Evolutionary conservation across 1,284 basidiomycete genomes (phyloP).

Genomic region (Melampsora larici-populina): DNA sequence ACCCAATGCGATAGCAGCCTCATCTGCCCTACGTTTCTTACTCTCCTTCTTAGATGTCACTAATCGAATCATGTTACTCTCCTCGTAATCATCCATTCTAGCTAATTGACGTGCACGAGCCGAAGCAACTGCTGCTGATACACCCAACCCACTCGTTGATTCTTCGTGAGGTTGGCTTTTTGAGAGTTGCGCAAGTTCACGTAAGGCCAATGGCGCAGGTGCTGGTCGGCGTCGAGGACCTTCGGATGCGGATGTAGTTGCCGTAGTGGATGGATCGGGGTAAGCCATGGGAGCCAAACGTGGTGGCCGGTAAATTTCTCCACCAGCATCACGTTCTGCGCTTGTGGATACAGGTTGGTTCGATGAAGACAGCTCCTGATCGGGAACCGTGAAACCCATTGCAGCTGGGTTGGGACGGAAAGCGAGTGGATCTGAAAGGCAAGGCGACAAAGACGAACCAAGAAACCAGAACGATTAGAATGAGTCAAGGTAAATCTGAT

Average conservation of each 20-base stretch:
- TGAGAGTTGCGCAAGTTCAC: conserved; percentile 12
- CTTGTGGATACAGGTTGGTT: neutral
- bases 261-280: conserved; percentile 62
- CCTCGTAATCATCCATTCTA: conserved; percentile 85
- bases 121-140: conserved; percentile 53
- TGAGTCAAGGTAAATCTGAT: no score
- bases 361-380: neutral
- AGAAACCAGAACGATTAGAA: no score
- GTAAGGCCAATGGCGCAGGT: conserved; percentile 62
- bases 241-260: neutral
- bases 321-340: neutral
- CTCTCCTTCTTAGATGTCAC: conserved; percentile 88
- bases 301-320: conserved; percentile 77
- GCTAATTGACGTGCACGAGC: conserved; percentile 72
- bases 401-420: conserved; percentile 78
- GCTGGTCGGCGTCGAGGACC: neutral
- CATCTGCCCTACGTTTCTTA: conserved; percentile 73
- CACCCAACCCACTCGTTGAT: conserved; percentile 19
- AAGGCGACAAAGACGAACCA: no score
- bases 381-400: conserved; percentile 30
- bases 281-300: conserved; percentile 90
- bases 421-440: conserved; percentile 72
- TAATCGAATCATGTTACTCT: conserved; percentile 89
- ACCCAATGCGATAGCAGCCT: conserved; percentile 88
- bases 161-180: conserved; percentile 11